A percentile compares a stretch with the other conserved stretches of the same genome.
phyloP scores from a whole-genome alignment of 31 red algal species.

The Odonthalia washingtoniensis region DNA sequence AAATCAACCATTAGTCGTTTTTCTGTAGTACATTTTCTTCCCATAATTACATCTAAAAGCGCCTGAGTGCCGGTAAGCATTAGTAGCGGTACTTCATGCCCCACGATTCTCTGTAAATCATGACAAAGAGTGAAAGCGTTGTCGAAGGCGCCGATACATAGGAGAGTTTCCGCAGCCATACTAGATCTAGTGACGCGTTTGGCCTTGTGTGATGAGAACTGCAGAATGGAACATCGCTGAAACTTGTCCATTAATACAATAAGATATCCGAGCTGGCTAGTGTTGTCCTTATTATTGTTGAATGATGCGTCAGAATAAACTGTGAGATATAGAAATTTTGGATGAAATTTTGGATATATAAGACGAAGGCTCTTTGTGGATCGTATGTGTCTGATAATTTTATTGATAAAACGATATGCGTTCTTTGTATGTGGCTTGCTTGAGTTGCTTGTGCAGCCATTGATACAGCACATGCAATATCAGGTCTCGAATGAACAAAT shows the following conservation, averaged over 20 bases:
- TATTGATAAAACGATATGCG: not conserved
- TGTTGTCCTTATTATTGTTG: constrained; percentile 30
- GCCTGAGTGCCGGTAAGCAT: constrained; percentile 48
- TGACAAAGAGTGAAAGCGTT: constrained; percentile 34
- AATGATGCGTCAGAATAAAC: constrained; percentile 41
- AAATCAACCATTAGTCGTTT: constrained; percentile 61
- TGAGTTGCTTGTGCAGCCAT: not conserved
- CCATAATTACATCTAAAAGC: constrained; percentile 37
- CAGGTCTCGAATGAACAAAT: constrained; percentile 38
- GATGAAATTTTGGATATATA: not conserved
- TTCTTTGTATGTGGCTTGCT: not conserved
- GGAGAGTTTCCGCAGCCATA: constrained; percentile 14
- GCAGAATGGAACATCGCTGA: constrained; percentile 22
- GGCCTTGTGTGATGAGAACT: constrained; percentile 34
- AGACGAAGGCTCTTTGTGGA: not conserved
- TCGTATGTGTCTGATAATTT: not conserved
- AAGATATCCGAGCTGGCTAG: constrained; percentile 47
- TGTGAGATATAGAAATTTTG: not conserved
- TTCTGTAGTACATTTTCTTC: constrained; percentile 36
- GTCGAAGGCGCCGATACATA: constrained; percentile 38
- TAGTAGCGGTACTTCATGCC: constrained; percentile 11
- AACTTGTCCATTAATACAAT: constrained; percentile 12
- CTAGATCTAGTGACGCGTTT: constrained; percentile 34
- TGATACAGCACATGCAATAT: not conserved
- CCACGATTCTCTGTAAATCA: constrained; percentile 28